These are phyloP conservation scores for Dispira parvispora DNA, from an alignment of 192 early-diverging fungal genomes.

Conservation along the genomic window DNA sequence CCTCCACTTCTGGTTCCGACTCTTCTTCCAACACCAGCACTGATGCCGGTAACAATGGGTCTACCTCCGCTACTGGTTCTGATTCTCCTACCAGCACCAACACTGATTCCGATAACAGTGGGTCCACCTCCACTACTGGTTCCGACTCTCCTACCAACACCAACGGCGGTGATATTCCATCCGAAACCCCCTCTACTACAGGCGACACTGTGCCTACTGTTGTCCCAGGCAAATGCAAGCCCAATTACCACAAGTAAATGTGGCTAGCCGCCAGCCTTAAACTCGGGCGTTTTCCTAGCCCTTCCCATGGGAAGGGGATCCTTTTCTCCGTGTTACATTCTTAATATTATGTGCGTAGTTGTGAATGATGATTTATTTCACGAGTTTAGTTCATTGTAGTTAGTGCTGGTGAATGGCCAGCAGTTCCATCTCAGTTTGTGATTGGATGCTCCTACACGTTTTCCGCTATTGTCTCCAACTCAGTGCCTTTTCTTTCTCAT, in stretches of 20 bases:
- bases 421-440: no score
- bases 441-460: no score
- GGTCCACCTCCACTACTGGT: background rate
- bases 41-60: background rate
- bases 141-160: background rate
- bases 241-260: background rate
- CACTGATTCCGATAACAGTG: background rate
- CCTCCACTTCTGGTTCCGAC: background rate
- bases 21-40: background rate
- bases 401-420: no score
- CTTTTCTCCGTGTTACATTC: no score
- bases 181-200: background rate
- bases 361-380: no score
- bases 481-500: no score
- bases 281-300: no score
- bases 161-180: background rate
- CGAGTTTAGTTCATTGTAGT: no score
- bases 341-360: no score
- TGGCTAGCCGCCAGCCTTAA: no score
- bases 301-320: no score
- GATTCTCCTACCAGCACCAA: background rate
- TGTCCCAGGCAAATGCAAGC: background rate
- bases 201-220: background rate
- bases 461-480: no score
- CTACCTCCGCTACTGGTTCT: background rate